Evolutionary conservation across 192 early-diverging fungal species (phyloP).

Genomic region (Pecoramyces ruminantium): DNA sequence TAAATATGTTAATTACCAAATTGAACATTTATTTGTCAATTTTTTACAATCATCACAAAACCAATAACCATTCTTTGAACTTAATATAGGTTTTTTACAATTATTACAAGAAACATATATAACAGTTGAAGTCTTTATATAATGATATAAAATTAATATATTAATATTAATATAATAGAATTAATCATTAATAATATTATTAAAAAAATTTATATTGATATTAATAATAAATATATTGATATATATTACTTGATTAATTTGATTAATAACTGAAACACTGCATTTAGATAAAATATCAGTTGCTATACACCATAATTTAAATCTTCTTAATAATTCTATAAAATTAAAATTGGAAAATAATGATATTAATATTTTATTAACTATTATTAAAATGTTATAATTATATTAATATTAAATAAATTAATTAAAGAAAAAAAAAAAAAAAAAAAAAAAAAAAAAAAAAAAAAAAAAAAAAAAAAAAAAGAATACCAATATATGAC

Average conservation of each 20-base stretch:
- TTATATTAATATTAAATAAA: too few relatives aligned
- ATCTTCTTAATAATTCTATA: conserved; percentile 47
- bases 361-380: background rate
- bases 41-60: conserved; percentile 50
- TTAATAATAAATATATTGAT: too few relatives aligned
- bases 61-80: conserved; percentile 30
- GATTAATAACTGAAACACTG: conserved; percentile 15
- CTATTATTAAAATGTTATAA: background rate
- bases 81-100: conserved; percentile 40
- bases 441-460: background rate
- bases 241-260: conserved; percentile 26
- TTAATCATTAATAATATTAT: too few relatives aligned
- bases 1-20: conserved; percentile 31
- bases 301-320: conserved; percentile 51
- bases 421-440: background rate
- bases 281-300: conserved; percentile 39
- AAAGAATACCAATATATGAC: conserved; percentile 39
- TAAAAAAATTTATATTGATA: background rate
- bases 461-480: background rate
- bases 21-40: conserved; percentile 41
- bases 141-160: too few relatives aligned
- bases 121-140: conserved; percentile 52
- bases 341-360: background rate
- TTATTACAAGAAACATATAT: conserved; percentile 50
- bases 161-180: too few relatives aligned